phyloP scores from a whole-genome alignment of 306 rosid genomes.

The Glycine tomentella region DNA sequence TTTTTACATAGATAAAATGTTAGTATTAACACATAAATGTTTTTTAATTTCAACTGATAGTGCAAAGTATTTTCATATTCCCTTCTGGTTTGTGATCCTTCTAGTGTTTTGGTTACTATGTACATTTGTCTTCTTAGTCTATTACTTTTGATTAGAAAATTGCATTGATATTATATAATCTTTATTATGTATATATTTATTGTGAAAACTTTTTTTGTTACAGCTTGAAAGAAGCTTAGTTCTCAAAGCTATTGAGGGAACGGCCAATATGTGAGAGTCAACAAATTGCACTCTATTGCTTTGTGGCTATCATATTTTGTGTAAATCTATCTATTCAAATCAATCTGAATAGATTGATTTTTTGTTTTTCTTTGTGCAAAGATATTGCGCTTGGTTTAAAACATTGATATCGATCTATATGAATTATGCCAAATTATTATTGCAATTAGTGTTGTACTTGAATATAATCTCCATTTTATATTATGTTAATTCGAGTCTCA shows the following conservation, averaged over 20 bases:
- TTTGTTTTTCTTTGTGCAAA: neutral
- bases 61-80: neutral
- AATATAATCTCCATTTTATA: neutral
- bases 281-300: neutral
- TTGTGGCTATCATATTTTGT: neutral
- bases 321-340: neutral
- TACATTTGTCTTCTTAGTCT: neutral
- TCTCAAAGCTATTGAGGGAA: neutral
- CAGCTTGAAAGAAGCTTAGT: conserved; percentile 42
- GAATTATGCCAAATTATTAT: neutral
- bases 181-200: conserved; percentile 11
- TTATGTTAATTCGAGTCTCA: neutral
- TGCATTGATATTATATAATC: neutral
- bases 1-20: neutral
- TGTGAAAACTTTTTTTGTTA: neutral
- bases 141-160: neutral
- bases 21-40: neutral
- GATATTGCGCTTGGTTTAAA: neutral
- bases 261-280: neutral
- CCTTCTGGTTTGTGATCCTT: neutral
- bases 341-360: neutral
- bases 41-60: neutral
- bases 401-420: neutral
- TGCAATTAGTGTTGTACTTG: neutral
- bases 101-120: neutral